Evolutionary conservation across 352 stramenopile species (phyloP), one percentile per base, ranked within the genome.

Genomic region (Globisporangium nagaii): DNA sequence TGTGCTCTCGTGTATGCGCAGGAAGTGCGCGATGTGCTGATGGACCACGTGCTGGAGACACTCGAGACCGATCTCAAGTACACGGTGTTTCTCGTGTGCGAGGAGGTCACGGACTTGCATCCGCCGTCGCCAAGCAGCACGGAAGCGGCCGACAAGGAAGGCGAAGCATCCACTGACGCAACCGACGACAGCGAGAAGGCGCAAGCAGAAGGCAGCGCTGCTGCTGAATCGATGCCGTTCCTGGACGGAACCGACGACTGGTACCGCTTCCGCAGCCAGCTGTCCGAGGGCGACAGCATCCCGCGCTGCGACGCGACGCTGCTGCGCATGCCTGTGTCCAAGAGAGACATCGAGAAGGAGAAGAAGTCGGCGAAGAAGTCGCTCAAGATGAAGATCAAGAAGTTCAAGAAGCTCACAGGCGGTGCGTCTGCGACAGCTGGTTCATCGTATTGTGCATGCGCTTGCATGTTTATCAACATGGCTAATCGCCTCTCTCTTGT

Each of bases 351-450:
- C 17, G 76, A 90, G 40, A 87, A 84, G 49, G 71, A 80, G 44
- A 91, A 94, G 55, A 85, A 86, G 44, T 63, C 69, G 1, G 67
- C 61, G 15, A 91, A 92, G 59, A 94, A 94, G 27, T 64, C 71
- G 13, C 70, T 94, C 61, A 94, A 92, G 62, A 90, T 88, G 57
- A 85, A 86, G 57, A 90, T 94, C 65, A 94, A 94, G 54, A 90
- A 86, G 62, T 88, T 91, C 64, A 94, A 92, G 56, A 92, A 91
- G 58, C 28, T 52, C 4, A 71, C 75, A 9, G 65, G 65, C 31
- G 75, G 76, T 84, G 42, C 46, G 64, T 46, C 8, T 34, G 6
- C 17, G n/a, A n/a, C n/a, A n/a, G n/a, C 32, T 43, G 4, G 12
- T 2, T 17, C 11, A 32, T 44, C 13, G 8, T 6, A 41, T 34